Evolutionary conservation across 495 filamentous ascomycete genomes (phyloP), one percentile per base, ranked within the genome.

Genomic region (Neurospora discreta): DNA sequence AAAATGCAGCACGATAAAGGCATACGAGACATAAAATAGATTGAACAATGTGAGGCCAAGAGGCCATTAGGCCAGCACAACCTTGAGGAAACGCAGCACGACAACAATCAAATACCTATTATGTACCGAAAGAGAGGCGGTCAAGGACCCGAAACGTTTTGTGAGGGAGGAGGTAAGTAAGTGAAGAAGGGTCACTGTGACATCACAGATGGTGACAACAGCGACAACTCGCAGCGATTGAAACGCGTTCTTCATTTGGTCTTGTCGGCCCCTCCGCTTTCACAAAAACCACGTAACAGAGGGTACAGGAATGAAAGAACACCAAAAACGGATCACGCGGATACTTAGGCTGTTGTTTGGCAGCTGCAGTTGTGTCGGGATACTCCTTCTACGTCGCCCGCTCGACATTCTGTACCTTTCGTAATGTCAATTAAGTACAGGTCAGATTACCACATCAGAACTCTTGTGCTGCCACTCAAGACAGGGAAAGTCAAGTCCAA

Each of bases 1-100:
- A 65, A 36, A 33, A 70, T 70, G 69, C 69, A 70, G 42, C 42
- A 70, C 69, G 69, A 70, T 46, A 70, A 70, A 60, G 26, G 30
- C 41, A 36, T 46, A 46, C 33, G 69, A 60, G 69, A 70, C 69
- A 70, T 42, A 8, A 36, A 33, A 52, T 52, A 70, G 16, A 70
- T 70, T 58, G n/a, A 60, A 33, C 6, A 15, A 6, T 58, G 46
- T 1, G 23, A 26, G 13, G 46, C 15, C 33, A 20, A 58, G 42
- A 65, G 13, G 46, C 42, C 18, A 43, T 9, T n/a, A 58, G 23
- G 52, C 26, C 52, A 65, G 15, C 26, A 9, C 15, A 26, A 3
- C 52, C 5, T 33, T 16, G 15, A 30, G 52, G 26, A 33, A 65
- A 65, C 52, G 26, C 52, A 65, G 26, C 26, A 65, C 26, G 15